Conservation (phyloP, 2,329 filamentous ascomycete genomes). For the Colletotrichum navitas region DNA sequence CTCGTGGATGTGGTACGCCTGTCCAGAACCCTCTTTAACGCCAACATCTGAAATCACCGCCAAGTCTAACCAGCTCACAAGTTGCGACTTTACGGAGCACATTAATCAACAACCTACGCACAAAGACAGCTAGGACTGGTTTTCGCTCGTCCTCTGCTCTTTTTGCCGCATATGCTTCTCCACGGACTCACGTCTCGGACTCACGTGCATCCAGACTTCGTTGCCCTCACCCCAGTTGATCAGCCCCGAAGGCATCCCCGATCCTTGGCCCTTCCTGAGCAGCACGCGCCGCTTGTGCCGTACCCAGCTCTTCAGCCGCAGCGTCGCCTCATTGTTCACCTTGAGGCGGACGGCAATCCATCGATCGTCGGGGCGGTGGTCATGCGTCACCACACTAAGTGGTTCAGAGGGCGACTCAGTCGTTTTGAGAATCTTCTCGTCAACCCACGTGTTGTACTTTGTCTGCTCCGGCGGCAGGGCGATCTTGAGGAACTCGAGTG, state of each 20-base stretch:
- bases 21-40: not conserved
- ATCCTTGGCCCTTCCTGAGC: slow-evolving; percentile 47
- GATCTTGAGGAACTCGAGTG: slow-evolving; percentile 71
- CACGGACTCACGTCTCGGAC: slow-evolving; percentile 46
- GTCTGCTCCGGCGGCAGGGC: slow-evolving; percentile 63
- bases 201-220: slow-evolving; percentile 52
- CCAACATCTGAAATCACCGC: not conserved
- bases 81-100: not conserved
- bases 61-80: not conserved
- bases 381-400: slow-evolving; percentile 60
- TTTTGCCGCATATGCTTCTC: slow-evolving; percentile 40
- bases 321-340: slow-evolving; percentile 69
- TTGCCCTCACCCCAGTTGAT: slow-evolving; percentile 48
- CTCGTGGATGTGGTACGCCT: not conserved
- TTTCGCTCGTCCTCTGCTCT: slow-evolving; percentile 3
- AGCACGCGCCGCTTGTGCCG: slow-evolving; percentile 51
- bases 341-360: slow-evolving; percentile 69
- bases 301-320: slow-evolving; percentile 60
- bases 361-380: slow-evolving; percentile 68
- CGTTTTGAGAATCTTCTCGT: slow-evolving; percentile 64
- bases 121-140: not conserved
- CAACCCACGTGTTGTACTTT: slow-evolving; percentile 64
- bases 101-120: not conserved
- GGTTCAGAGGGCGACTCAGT: slow-evolving; percentile 46
- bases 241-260: slow-evolving; percentile 49